Evolutionary conservation across 1,284 basidiomycete genomes (phyloP).

Genomic region (Erythrobasidium hasegawianum): DNA sequence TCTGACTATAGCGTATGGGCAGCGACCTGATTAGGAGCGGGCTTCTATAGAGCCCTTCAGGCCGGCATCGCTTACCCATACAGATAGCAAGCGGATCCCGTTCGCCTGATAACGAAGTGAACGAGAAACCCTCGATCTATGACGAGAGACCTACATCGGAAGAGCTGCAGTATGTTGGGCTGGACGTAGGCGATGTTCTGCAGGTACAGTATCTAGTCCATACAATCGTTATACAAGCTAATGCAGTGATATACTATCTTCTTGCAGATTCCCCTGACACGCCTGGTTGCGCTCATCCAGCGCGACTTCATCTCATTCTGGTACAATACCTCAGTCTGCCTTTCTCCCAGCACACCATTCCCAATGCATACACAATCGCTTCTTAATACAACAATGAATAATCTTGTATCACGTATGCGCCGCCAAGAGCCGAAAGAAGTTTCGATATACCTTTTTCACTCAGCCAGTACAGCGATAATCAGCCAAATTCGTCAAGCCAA

Average conservation of each 20-base stretch:
- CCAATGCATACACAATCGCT: slow-evolving; percentile 32
- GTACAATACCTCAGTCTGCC: slow-evolving; percentile 25
- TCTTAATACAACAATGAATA: slow-evolving; percentile 34
- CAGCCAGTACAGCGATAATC: slow-evolving; percentile 29
- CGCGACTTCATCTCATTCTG: slow-evolving; percentile 36
- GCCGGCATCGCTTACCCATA: slow-evolving; percentile 12
- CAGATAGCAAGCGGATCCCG: not conserved
- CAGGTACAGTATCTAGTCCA: slow-evolving; percentile 5
- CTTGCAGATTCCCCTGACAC: slow-evolving; percentile 11
- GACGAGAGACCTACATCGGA: not conserved
- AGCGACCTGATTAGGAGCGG: not conserved
- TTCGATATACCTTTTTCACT: slow-evolving; percentile 37
- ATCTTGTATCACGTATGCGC: slow-evolving; percentile 9
- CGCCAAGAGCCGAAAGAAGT: slow-evolving; percentile 34
- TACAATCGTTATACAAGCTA: not conserved
- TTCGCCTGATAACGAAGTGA: not conserved
- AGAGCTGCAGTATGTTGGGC: slow-evolving; percentile 6
- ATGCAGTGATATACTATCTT: too few species aligned
- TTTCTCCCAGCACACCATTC: slow-evolving; percentile 26
- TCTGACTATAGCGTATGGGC: not conserved
- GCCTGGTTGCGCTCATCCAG: slow-evolving; percentile 28
- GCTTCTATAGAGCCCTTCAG: slow-evolving; percentile 12
- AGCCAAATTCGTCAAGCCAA: slow-evolving; percentile 10
- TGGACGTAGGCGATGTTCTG: slow-evolving; percentile 19
- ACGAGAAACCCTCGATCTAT: not conserved